phyloP scores from a whole-genome alignment of 2,329 filamentous ascomycete species.

The Fusarium camptoceras region DNA sequence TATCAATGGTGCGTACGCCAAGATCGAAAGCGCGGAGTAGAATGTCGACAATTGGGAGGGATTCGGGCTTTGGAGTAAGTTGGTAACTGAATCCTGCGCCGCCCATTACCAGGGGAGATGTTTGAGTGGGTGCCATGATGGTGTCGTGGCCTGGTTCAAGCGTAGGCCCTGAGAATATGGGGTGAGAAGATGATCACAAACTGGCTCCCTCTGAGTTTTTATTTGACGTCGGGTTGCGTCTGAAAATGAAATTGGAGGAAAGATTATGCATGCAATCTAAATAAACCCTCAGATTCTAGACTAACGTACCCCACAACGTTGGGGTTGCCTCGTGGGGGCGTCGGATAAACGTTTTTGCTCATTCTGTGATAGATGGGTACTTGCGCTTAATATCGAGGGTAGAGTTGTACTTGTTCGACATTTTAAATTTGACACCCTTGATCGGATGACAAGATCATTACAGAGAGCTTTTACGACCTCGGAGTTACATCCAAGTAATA shows the following conservation, averaged over 20 bases:
- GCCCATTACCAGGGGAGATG: background rate
- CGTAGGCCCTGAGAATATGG: accelerated
- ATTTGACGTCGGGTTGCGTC: too few relatives aligned
- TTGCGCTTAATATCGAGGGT: too few relatives aligned
- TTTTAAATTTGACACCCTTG: background rate
- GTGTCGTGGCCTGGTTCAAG: background rate
- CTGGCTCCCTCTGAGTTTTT: accelerated
- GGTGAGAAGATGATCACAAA: accelerated
- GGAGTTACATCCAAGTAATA: too few relatives aligned
- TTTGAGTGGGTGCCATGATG: background rate
- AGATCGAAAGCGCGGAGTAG: conserved; percentile 6
- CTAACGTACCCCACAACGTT: background rate
- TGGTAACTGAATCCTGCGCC: conserved; percentile 14
- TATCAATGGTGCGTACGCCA: background rate
- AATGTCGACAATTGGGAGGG: conserved; percentile 9
- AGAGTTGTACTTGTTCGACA: background rate
- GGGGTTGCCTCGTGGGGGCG: background rate
- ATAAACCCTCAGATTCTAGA: background rate
- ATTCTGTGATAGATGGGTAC: background rate
- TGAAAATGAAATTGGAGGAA: background rate
- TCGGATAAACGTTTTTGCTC: background rate
- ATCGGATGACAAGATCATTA: too few relatives aligned
- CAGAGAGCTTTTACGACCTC: too few relatives aligned
- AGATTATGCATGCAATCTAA: background rate
- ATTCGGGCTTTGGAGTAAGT: background rate